phyloP scores from a whole-genome alignment of 306 rosid genomes.

The Vachellia collinsii region DNA sequence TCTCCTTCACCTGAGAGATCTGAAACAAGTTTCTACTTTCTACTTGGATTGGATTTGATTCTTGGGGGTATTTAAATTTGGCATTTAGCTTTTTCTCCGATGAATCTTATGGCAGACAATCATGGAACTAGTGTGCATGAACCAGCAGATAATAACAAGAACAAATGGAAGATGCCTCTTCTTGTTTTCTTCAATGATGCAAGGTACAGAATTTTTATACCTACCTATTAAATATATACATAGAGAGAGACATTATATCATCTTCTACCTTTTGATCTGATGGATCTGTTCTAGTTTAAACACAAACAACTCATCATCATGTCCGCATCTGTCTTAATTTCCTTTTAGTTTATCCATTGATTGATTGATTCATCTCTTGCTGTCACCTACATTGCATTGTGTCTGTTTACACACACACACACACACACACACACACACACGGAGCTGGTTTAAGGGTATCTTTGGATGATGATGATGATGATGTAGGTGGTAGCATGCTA shows the following conservation, averaged over 20 bases:
- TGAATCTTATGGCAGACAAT: constrained; percentile 50
- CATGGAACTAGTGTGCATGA: constrained; percentile 21
- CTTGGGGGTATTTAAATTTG: not conserved
- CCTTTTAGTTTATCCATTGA: not conserved
- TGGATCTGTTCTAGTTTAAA: not conserved
- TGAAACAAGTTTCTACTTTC: not conserved
- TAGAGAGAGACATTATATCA: not conserved
- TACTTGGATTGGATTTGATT: not conserved
- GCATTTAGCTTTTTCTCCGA: not conserved
- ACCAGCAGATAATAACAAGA: constrained; percentile 5
- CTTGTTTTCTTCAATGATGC: constrained; percentile 87
- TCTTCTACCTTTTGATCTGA: not conserved
- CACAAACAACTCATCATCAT: not conserved
- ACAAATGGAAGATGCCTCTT: constrained; percentile 66
- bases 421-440: no score
- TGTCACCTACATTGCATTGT: not conserved
- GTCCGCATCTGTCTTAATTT: not conserved
- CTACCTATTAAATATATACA: not conserved
- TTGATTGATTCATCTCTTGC: not conserved
- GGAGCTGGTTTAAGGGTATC: not conserved
- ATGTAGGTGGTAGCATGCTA: not conserved
- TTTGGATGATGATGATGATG: not conserved
- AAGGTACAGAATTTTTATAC: constrained; percentile 53
- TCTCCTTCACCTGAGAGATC: not conserved
- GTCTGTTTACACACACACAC: not conserved